phyloP scores from a whole-genome alignment of 1,284 basidiomycete genomes.

The Albatrellus sp. region DNA sequence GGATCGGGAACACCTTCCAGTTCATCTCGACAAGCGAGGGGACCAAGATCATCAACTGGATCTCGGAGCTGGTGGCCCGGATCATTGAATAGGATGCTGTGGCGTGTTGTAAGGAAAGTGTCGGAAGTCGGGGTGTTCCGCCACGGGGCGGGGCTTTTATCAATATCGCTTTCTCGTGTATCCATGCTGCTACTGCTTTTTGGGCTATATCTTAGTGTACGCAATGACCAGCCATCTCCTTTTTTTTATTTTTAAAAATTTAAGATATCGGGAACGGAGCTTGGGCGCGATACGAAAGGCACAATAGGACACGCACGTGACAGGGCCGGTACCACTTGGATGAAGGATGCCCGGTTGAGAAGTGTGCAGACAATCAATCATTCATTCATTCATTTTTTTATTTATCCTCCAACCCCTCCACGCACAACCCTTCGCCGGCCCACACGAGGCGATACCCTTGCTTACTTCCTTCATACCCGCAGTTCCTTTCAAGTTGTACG shows the following conservation, averaged over 20 bases:
- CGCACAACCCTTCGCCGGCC: neutral
- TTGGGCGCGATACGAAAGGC: too few relatives aligned
- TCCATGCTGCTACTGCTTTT: neutral
- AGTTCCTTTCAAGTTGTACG: neutral
- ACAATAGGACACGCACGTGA: too few relatives aligned
- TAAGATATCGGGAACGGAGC: too few relatives aligned
- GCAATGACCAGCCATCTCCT: too few relatives aligned
- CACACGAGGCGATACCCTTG: neutral
- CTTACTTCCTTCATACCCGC: constrained; percentile 3
- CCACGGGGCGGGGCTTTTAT: too few relatives aligned
- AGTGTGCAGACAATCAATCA: too few relatives aligned
- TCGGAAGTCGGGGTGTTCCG: too few relatives aligned
- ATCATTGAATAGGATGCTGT: constrained; percentile 30
- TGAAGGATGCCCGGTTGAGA: too few relatives aligned
- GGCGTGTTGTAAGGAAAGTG: neutral
- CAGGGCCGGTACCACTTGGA: too few relatives aligned
- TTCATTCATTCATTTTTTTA: neutral
- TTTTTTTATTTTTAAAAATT: too few relatives aligned
- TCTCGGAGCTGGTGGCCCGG: constrained; percentile 48
- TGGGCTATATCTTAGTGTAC: neutral
- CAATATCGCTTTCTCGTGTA: constrained; percentile 8
- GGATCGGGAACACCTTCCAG: constrained; percentile 53
- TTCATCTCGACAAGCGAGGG: constrained; percentile 51
- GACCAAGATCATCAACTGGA: constrained; percentile 61
- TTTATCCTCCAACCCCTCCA: neutral